Percentiles rank a stretch among this genome's conserved stretches.
These are phyloP conservation scores for Rhizomucor pusillus DNA, from an alignment of 371 early-diverging fungal species.

Conservation along the genomic window DNA sequence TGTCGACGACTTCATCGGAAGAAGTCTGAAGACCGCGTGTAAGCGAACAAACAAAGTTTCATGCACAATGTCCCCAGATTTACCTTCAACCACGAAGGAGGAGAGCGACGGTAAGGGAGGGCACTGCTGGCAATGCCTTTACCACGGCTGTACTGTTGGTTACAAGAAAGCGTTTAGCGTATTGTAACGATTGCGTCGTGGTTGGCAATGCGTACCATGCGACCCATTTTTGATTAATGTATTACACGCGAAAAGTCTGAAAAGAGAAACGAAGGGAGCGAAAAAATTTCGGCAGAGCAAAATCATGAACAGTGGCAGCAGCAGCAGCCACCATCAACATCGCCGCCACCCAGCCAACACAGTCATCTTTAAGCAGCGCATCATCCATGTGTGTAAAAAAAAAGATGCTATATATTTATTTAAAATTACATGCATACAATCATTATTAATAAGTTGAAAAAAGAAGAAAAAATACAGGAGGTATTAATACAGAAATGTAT, in stretches of 20 bases:
- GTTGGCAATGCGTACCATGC: constrained; percentile 27
- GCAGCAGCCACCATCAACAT: not conserved
- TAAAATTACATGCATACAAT: too few relatives aligned
- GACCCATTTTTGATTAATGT: constrained; percentile 23
- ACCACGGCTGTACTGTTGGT: constrained; percentile 84
- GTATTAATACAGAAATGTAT: not conserved
- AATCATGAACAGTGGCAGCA: not conserved
- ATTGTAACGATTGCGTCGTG: too few relatives aligned
- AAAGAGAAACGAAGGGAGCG: constrained; percentile 1
- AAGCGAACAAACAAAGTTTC: too few relatives aligned
- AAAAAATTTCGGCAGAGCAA: not conserved
- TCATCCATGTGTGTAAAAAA: not conserved
- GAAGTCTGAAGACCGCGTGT: constrained; percentile 49
- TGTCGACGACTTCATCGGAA: constrained; percentile 95
- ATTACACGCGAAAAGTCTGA: constrained; percentile 11
- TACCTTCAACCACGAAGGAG: constrained; percentile 95
- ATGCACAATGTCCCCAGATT: not conserved
- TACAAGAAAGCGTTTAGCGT: not conserved
- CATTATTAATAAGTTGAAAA: too few relatives aligned
- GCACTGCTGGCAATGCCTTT: constrained; percentile 99
- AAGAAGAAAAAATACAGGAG: not conserved
- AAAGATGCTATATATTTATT: too few relatives aligned
- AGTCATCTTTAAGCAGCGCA: not conserved
- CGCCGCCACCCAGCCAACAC: not conserved
- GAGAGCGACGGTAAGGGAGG: constrained; percentile 98